Percentiles rank a stretch among this genome's conserved stretches.
phyloP scores from a whole-genome alignment of 495 filamentous ascomycete genomes.

The Haplographium delicatum region DNA sequence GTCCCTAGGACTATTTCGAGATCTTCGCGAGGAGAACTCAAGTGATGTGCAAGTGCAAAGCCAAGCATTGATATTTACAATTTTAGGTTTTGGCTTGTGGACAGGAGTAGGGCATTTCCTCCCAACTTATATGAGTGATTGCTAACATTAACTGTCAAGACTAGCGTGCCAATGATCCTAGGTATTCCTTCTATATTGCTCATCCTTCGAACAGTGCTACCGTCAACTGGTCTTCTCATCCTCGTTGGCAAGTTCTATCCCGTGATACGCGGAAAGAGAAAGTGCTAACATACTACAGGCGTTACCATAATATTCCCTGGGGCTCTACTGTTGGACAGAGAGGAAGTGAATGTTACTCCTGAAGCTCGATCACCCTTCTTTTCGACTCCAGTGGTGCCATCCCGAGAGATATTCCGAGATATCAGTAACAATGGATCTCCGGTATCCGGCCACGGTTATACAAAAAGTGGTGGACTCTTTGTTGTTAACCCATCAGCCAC shows the following conservation, averaged over 20 bases:
- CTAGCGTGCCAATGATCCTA: constrained; percentile 43
- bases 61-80: constrained; percentile 35
- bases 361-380: constrained; percentile 25
- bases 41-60: constrained; percentile 24
- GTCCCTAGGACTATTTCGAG: constrained; percentile 23
- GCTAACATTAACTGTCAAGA: constrained; percentile 32
- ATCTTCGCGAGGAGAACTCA: constrained; percentile 18
- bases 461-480: constrained; percentile 18
- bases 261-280: background rate
- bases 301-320: constrained; percentile 31
- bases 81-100: constrained; percentile 43
- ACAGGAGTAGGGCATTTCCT: constrained; percentile 34
- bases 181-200: constrained; percentile 35
- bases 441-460: constrained; percentile 10
- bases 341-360: constrained; percentile 17
- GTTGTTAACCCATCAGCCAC: constrained; percentile 21
- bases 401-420: constrained; percentile 13
- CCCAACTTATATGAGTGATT: background rate
- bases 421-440: constrained; percentile 13
- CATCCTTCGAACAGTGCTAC: constrained; percentile 42
- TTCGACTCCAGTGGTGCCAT: constrained; percentile 11
- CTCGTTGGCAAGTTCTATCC: constrained; percentile 36
- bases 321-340: constrained; percentile 25
- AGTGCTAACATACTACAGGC: constrained; percentile 23
- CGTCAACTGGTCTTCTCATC: constrained; percentile 41